A percentile compares a stretch with the other conserved stretches of the same genome.
Evolutionary conservation across 1,284 basidiomycete genomes (phyloP).

Genomic region (Ceratobasidium sp.): DNA sequence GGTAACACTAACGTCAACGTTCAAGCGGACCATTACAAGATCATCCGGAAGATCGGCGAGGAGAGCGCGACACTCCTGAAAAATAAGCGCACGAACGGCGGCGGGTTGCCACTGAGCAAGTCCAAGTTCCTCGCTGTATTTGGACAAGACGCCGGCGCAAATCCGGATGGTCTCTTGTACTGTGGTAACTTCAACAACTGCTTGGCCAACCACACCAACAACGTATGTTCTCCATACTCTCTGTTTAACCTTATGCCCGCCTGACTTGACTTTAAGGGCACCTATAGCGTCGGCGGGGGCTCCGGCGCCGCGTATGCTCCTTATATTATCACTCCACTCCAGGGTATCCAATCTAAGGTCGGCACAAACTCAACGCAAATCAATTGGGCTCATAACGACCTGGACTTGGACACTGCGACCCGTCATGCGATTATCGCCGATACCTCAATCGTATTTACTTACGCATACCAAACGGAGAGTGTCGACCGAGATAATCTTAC

Average conservation of each 20-base stretch:
- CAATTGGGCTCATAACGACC: slow-evolving; percentile 55
- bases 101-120: slow-evolving; percentile 72
- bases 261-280: slow-evolving; percentile 48
- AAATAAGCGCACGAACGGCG: slow-evolving; percentile 66
- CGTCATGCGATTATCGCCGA: slow-evolving; percentile 68
- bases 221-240: slow-evolving; percentile 66
- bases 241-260: slow-evolving; percentile 66
- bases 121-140: slow-evolving; percentile 49
- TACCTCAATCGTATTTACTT: slow-evolving; percentile 80
- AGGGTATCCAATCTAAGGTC: slow-evolving; percentile 74
- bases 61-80: slow-evolving; percentile 85
- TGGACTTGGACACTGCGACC: slow-evolving; percentile 35
- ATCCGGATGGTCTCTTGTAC: slow-evolving; percentile 68
- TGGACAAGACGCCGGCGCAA: slow-evolving; percentile 76
- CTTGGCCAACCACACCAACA: slow-evolving; percentile 74
- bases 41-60: slow-evolving; percentile 81
- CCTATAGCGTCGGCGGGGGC: slow-evolving; percentile 33
- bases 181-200: slow-evolving; percentile 28
- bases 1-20: slow-evolving; percentile 70
- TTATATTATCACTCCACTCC: slow-evolving; percentile 71
- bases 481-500: slow-evolving; percentile 87
- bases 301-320: slow-evolving; percentile 59
- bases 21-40: slow-evolving; percentile 76
- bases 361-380: slow-evolving; percentile 67
- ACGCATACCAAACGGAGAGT: slow-evolving; percentile 79